Percentiles rank a stretch among this genome's conserved stretches.
Conservation (phyloP, 108 stramenopile genomes). For the Conticribra guillardii region DNA sequence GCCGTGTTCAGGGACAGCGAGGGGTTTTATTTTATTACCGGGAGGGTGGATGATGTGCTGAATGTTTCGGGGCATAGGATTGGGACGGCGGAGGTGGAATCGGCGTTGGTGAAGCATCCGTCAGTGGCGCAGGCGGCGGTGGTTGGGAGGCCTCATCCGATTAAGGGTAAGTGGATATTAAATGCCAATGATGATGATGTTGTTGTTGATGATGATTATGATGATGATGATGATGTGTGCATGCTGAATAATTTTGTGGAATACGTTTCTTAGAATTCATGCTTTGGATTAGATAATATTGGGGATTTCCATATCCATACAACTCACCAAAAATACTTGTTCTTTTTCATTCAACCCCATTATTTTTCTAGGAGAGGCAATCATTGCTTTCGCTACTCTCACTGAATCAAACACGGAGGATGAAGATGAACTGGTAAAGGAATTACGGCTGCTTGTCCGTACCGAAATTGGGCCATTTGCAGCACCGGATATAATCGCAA, state of each 20-base stretch:
- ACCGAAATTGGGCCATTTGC: slow-evolving; percentile 85
- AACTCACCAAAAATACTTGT: no score
- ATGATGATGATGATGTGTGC: no score
- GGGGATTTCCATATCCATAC: neutral
- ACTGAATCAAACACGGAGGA: slow-evolving; percentile 55
- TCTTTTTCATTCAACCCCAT: no score
- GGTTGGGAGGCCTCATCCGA: slow-evolving; percentile 82
- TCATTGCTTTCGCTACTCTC: slow-evolving; percentile 84
- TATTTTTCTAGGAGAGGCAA: slow-evolving; percentile 63
- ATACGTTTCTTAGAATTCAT: no score
- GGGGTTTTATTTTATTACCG: slow-evolving; percentile 91
- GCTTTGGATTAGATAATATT: no score
- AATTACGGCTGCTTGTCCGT: slow-evolving; percentile 75
- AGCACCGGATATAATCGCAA: slow-evolving; percentile 79
- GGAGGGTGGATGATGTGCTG: slow-evolving; percentile 90
- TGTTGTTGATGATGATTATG: no score
- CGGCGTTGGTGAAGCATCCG: slow-evolving; percentile 81
- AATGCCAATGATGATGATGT: no score
- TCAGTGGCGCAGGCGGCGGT: slow-evolving; percentile 88
- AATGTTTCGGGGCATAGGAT: slow-evolving; percentile 90
- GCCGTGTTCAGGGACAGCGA: slow-evolving; percentile 80
- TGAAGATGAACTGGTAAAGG: slow-evolving; percentile 70
- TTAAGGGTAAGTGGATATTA: slow-evolving; percentile 63
- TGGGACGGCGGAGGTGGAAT: slow-evolving; percentile 85
- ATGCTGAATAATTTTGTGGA: no score